Evolutionary conservation across 768 basidiomycete species (phyloP), one percentile per base, ranked within the genome.

Genomic region (Chalciporus sphaerocephalus): DNA sequence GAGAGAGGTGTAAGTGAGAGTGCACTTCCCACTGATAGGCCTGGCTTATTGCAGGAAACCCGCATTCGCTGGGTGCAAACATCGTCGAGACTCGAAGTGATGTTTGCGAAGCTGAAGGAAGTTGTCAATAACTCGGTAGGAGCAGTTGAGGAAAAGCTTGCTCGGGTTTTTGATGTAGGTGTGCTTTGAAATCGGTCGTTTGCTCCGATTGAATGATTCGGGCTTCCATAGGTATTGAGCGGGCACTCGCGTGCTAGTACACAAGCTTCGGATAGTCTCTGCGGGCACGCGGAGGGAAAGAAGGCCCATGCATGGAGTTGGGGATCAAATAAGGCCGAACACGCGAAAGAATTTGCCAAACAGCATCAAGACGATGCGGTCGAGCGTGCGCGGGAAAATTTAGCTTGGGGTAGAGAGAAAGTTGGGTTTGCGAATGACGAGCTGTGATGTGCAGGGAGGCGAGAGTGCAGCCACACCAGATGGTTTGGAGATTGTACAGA

Each of bases 31-130:
- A 77, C 73, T 1, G 62, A 58, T 3, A 80, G 92, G 27, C 80
- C 88, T 0, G 83, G 83, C n/a, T 77, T 96, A 16, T 74, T 98
- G 25, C 88, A 88, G 70, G 85, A 90, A 66, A 78, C 78, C 1
- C 84, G 87, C 28, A 81, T 91, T 55, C 83, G 83, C 43, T 93
- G 84, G 78, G 77, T 89, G 32, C 81, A 90, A 64, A 68, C 79
- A 4, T 71, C 76, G 35, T 76, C 66, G 46, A 71, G 71, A 50
- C 74, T 82, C 13, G 80, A 87, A 46, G 69, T 66, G 5, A 53
- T 87, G 11, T 77, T 85, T 56, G 65, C 66, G 22, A 77, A 72
- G 51, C 76, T 96, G 56, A 74, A 75, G 48, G 83, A 87, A 8
- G 70, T 84, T 25, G 69, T 94, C 36, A 74, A 81, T 45, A 73